These are phyloP conservation scores for Thuidium tamariscinum DNA, from an alignment of 225 moss, liverwort and hornwort species.

Conservation along the genomic window DNA sequence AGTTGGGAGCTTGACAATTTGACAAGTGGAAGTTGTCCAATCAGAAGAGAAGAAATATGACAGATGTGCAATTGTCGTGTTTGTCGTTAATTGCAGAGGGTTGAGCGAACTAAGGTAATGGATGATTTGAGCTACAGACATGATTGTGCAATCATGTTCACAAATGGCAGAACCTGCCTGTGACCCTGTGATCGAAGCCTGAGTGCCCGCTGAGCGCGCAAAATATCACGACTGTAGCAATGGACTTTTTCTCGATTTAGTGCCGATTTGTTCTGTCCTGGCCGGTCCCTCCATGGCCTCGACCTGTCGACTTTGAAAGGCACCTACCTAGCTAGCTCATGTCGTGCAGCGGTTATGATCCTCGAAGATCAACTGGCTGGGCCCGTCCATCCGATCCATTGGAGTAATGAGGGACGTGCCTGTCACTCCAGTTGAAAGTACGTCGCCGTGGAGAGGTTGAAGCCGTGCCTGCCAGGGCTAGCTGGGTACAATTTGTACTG, in stretches of 20 bases:
- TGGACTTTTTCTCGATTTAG: background rate
- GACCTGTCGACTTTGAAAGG: background rate
- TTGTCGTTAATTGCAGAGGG: too few relatives aligned
- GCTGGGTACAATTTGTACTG: background rate
- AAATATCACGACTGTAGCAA: background rate
- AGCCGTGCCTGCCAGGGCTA: background rate
- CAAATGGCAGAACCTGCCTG: background rate
- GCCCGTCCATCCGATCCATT: background rate
- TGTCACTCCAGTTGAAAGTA: background rate
- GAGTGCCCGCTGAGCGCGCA: too few relatives aligned
- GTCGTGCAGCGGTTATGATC: constrained; percentile 14
- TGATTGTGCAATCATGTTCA: background rate
- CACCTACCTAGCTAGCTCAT: background rate
- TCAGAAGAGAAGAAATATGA: background rate
- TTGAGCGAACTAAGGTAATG: background rate
- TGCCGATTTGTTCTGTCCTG: background rate
- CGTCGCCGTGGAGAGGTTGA: background rate
- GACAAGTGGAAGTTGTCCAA: background rate
- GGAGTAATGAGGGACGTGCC: background rate
- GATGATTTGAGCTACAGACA: background rate
- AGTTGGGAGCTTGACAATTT: background rate
- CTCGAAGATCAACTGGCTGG: background rate
- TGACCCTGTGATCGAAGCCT: background rate
- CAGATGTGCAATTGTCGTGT: background rate
- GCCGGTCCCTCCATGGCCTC: background rate